A percentile compares a stretch with the other conserved stretches of the same genome.
Conservation (phyloP, 108 stramenopile species). For the Mediolabrus comicus region DNA sequence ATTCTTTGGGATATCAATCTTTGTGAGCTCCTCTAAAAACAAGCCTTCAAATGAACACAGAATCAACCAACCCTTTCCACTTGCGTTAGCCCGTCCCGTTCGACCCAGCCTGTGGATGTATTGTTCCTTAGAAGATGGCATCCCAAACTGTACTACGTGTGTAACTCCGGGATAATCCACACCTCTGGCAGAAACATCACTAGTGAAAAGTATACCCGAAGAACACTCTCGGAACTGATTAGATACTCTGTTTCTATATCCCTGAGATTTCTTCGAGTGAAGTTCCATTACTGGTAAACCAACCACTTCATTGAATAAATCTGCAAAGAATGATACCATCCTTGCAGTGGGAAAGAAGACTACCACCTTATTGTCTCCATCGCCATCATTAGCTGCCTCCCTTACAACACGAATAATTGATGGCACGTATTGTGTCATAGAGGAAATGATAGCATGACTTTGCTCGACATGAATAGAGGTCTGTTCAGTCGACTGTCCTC, state of each 20-base stretch:
- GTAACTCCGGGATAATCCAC: slow-evolving; percentile 80
- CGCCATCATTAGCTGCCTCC: slow-evolving; percentile 48
- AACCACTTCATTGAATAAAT: slow-evolving; percentile 64
- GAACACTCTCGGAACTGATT: slow-evolving; percentile 57
- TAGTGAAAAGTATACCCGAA: slow-evolving; percentile 74
- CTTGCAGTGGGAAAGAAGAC: slow-evolving; percentile 92
- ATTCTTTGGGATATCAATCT: slow-evolving; percentile 28
- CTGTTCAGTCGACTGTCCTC: slow-evolving; percentile 29
- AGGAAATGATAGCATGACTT: slow-evolving; percentile 47
- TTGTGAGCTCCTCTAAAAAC: slow-evolving; percentile 25
- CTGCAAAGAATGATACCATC: slow-evolving; percentile 72
- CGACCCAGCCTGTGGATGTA: slow-evolving; percentile 97
- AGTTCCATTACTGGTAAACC: slow-evolving; percentile 74
- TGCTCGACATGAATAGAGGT: slow-evolving; percentile 60
- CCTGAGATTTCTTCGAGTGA: slow-evolving; percentile 87
- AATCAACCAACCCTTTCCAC: slow-evolving; percentile 67
- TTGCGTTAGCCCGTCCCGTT: slow-evolving; percentile 89
- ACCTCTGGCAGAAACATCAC: slow-evolving; percentile 91
- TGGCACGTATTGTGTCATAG: slow-evolving; percentile 49
- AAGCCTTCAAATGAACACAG: slow-evolving; percentile 53
- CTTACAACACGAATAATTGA: slow-evolving; percentile 51
- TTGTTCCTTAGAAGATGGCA: slow-evolving; percentile 73
- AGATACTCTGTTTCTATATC: slow-evolving; percentile 67
- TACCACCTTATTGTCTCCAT: slow-evolving; percentile 65
- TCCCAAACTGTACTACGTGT: slow-evolving; percentile 76